Percentiles rank a stretch among this genome's conserved stretches.
Evolutionary conservation across 331 rosid genomes (phyloP).

Genomic region (Acacia pycnantha): DNA sequence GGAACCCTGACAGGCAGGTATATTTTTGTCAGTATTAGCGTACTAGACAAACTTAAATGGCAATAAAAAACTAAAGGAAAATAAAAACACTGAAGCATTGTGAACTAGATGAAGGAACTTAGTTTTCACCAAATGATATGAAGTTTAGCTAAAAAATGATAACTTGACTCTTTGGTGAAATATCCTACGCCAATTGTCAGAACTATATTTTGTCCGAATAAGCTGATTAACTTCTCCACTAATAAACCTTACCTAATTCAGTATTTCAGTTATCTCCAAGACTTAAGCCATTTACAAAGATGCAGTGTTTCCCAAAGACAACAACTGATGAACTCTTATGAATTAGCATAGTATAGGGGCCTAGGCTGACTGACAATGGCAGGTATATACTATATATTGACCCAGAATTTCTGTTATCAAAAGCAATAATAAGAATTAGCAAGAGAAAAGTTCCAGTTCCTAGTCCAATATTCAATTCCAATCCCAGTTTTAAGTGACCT

Average conservation of each 20-base stretch:
- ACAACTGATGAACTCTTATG: not conserved
- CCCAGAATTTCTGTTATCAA: not conserved
- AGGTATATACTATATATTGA: not conserved
- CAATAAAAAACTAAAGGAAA: not conserved
- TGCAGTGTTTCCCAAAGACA: not conserved
- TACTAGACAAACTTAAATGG: not conserved
- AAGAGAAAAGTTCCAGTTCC: not conserved
- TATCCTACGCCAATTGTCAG: not conserved
- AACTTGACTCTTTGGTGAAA: not conserved
- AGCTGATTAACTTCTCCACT: not conserved
- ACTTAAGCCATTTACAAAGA: not conserved
- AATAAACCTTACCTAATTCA: not conserved
- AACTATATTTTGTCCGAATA: not conserved
- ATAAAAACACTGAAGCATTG: not conserved
- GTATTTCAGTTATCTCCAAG: not conserved
- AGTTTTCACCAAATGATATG: not conserved
- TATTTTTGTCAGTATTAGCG: conserved; percentile 6
- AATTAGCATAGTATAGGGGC: not conserved
- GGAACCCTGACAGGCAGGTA: conserved; percentile 47
- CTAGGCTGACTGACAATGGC: not conserved
- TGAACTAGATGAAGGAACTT: not conserved
- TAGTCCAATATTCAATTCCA: not conserved
- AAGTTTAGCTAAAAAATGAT: not conserved
- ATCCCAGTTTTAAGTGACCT: not conserved
- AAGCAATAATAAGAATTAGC: not conserved